These are phyloP conservation scores for Clarireedia monteithiana DNA, from an alignment of 2,329 filamentous ascomycete genomes.

Conservation along the genomic window DNA sequence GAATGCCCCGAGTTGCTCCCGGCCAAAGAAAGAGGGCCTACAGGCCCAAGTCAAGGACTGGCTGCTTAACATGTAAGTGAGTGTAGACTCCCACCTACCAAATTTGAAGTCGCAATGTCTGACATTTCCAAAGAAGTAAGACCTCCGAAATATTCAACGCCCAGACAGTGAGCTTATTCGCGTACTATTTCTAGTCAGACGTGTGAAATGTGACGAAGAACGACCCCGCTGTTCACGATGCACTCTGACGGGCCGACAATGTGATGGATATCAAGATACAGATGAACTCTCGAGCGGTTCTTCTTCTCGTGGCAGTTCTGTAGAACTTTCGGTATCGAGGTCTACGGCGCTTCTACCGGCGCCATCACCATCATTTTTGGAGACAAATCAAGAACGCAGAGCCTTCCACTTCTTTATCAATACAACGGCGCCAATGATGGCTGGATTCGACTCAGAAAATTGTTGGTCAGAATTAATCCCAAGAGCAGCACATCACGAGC, in stretches of 20 bases:
- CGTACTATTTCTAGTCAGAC: background rate
- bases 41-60: background rate
- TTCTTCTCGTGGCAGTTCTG: background rate
- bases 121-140: background rate
- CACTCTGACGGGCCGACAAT: background rate
- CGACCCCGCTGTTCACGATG: background rate
- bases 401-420: slow-evolving; percentile 4
- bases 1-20: background rate
- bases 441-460: background rate
- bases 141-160: background rate
- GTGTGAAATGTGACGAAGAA: slow-evolving; percentile 4
- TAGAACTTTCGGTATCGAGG: background rate
- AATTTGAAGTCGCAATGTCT: background rate
- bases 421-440: background rate
- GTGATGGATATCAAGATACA: background rate
- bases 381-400: background rate
- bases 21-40: background rate
- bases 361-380: background rate
- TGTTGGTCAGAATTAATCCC: background rate
- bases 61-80: slow-evolving; percentile 2
- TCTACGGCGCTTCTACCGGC: background rate
- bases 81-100: background rate
- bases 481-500: background rate
- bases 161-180: background rate
- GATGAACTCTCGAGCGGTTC: background rate